Conservation (phyloP, 495 filamentous ascomycete species). For the Lasiosphaeris hirsuta region DNA sequence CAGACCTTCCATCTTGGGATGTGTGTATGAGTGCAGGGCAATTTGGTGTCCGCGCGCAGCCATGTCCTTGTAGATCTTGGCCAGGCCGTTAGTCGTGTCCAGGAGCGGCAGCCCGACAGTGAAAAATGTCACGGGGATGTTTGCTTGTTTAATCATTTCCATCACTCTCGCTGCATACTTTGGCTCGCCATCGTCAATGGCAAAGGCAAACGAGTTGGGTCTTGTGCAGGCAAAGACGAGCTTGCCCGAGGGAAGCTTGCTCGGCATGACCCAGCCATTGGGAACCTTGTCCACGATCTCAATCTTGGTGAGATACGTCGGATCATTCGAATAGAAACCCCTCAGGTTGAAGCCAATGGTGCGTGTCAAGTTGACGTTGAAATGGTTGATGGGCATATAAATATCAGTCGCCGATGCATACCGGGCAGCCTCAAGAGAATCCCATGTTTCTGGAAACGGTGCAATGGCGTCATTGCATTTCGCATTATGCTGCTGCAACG, state of each 20-base stretch:
- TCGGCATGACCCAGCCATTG: slow-evolving; percentile 47
- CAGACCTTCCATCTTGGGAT: slow-evolving; percentile 71
- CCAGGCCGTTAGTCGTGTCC: slow-evolving; percentile 57
- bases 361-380: slow-evolving; percentile 58
- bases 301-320: slow-evolving; percentile 55
- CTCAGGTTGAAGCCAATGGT: slow-evolving; percentile 64
- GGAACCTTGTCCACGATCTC: slow-evolving; percentile 62
- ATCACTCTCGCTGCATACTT: slow-evolving; percentile 60
- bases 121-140: slow-evolving; percentile 73
- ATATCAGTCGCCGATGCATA: slow-evolving; percentile 61
- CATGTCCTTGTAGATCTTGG: slow-evolving; percentile 65
- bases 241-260: slow-evolving; percentile 59
- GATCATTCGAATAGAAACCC: slow-evolving; percentile 59
- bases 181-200: slow-evolving; percentile 75
- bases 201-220: slow-evolving; percentile 74
- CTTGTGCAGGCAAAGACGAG: slow-evolving; percentile 64
- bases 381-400: slow-evolving; percentile 73
- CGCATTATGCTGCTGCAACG: slow-evolving; percentile 69
- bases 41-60: slow-evolving; percentile 65
- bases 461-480: slow-evolving; percentile 54
- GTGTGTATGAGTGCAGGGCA: slow-evolving; percentile 70
- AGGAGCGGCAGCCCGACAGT: slow-evolving; percentile 65
- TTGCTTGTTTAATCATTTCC: slow-evolving; percentile 58
- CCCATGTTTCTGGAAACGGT: slow-evolving; percentile 73
- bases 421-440: slow-evolving; percentile 65